Evolutionary conservation across 345 rosid species (phyloP), one percentile per base, ranked within the genome.

Genomic region (Capsella bursapastoris): DNA sequence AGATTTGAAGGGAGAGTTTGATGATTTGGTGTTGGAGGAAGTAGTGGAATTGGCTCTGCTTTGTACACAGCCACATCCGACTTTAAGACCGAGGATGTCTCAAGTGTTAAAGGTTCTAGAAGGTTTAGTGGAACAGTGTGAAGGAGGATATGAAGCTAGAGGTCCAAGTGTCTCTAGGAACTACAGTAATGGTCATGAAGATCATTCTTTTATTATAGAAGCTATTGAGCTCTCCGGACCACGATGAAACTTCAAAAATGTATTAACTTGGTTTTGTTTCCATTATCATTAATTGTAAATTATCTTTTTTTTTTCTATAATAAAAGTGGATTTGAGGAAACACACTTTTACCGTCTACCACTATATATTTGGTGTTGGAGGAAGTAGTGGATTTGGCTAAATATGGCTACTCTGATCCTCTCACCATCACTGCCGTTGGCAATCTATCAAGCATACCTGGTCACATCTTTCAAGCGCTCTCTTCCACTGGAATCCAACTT

Each of bases 201-300:
- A 84, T 16, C 83, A 92, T 72, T 95, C 99, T 6, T 87, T 90
- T 83, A 89, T 92, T 78, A 81, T 92, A 3, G 97, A 95, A 88
- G 91, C 99, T 10, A 90, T 95, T 71, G 99, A 95, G 78, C 99
- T 95, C 34, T 95, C 97, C 1, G 97, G 99, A 83, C 99, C 99
- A 48, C 72, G 99, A 51, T 95, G 78, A 76, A 14, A 74, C 72
- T 57, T 10, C 0, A 16, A 7, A 2, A 48, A 10, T 48, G 4
- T 48, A 16, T 16, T 56, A 29, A 56, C 2, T n/a, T 38, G 34
- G 40, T 28, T 53, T 55, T 68, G 41, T 53, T 53, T 28, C 53
- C 29, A 14, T 15, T 53, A 1, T 40, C 57, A 13, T 22, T 48
- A 18, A 47, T 31, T 70, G 55, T 69, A 56, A 31, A 43, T 43